Evolutionary conservation across 2,329 filamentous ascomycete species (phyloP).

Genomic region (Sclerotinia trifoliorum): DNA sequence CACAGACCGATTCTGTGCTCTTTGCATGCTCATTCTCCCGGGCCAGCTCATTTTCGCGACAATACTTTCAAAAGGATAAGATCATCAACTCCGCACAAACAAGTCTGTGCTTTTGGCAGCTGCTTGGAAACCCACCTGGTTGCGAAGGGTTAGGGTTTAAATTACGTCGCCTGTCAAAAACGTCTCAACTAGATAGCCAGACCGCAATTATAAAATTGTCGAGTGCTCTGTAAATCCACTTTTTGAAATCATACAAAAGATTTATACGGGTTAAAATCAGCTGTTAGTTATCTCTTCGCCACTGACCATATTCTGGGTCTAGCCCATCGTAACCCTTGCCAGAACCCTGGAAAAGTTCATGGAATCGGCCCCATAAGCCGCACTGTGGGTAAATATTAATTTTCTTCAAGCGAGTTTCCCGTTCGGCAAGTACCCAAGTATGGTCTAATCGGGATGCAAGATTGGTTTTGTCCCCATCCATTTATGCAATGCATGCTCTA

Average conservation of each 20-base stretch:
- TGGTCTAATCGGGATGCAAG: conserved; percentile 7
- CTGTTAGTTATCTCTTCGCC: conserved; percentile 3
- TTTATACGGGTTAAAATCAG: conserved; percentile 3
- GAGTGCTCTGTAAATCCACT: not conserved
- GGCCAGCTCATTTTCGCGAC: not conserved
- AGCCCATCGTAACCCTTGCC: conserved; percentile 2
- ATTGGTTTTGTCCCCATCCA: conserved; percentile 3
- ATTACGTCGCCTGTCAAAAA: not conserved
- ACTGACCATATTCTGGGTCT: not conserved
- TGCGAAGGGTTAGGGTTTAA: not conserved
- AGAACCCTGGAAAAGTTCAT: not conserved
- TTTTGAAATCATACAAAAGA: not conserved
- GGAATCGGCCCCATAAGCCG: conserved; percentile 10
- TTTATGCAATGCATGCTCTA: conserved; percentile 11
- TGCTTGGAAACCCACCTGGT: not conserved
- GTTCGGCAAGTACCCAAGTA: not conserved
- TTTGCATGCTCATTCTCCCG: not conserved
- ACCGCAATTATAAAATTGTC: not conserved
- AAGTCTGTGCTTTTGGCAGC: conserved; percentile 1
- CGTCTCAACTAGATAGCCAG: not conserved
- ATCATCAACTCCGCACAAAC: not conserved
- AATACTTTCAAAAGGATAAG: not conserved
- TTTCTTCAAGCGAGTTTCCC: conserved; percentile 6
- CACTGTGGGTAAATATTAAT: conserved; percentile 2
- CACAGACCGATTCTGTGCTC: not conserved